Percentiles rank a stretch among this genome's conserved stretches.
These are phyloP conservation scores for Thalassiosira mediterranea DNA, from an alignment of 352 stramenopile species.

Conservation along the genomic window DNA sequence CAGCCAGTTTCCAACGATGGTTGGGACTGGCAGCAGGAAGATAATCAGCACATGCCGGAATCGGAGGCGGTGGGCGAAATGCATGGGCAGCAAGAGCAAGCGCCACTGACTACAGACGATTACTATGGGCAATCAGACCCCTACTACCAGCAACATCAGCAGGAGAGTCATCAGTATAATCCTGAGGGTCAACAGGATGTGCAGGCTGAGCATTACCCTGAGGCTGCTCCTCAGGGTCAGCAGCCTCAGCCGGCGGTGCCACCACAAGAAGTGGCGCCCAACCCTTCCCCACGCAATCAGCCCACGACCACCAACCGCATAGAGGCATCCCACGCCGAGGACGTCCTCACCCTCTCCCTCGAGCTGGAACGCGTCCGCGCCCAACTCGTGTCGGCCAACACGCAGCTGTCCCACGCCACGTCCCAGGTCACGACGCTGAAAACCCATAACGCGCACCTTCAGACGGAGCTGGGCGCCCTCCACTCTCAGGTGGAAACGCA, in stretches of 20 bases:
- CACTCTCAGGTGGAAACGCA: slow-evolving; percentile 44
- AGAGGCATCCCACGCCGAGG: slow-evolving; percentile 64
- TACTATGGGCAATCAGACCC: background rate
- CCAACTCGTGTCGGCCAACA: slow-evolving; percentile 16
- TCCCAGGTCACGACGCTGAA: slow-evolving; percentile 30
- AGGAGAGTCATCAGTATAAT: too few relatives aligned
- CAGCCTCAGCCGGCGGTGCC: background rate
- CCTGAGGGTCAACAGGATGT: too few relatives aligned
- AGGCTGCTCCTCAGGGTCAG: too few relatives aligned
- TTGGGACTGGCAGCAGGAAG: slow-evolving; percentile 4
- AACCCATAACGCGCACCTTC: slow-evolving; percentile 39
- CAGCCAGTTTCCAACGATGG: background rate
- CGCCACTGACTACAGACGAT: too few relatives aligned
- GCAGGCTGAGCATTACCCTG: too few relatives aligned
- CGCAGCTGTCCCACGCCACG: slow-evolving; percentile 25
- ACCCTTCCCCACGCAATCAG: background rate
- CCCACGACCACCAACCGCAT: slow-evolving; percentile 13
- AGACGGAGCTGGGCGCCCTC: slow-evolving; percentile 47
- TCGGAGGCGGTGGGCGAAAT: too few relatives aligned
- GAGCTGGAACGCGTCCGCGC: slow-evolving; percentile 63
- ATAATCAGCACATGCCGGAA: too few relatives aligned
- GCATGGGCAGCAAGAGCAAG: too few relatives aligned
- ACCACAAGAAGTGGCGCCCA: background rate
- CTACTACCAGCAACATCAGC: background rate
- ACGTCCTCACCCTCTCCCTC: slow-evolving; percentile 67